Evolutionary conservation across 179 eudicot species (phyloP), one percentile per base, ranked within the genome.

Genomic region (Beta corolliflora): DNA sequence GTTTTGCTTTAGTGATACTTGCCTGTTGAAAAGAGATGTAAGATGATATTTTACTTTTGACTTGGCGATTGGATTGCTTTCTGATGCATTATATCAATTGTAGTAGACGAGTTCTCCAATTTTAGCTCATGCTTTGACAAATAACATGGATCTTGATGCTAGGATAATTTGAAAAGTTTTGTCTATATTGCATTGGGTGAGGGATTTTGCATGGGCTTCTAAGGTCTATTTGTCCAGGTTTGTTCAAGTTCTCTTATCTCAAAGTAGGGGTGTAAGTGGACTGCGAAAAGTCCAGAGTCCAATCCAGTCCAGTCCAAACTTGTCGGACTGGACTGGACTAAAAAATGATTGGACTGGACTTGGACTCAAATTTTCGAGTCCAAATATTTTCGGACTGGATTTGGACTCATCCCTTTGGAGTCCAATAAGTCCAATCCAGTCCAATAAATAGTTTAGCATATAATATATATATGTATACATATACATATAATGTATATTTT

Each of bases 111-210:
- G 48, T 45, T 44, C 36, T 45, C n/a, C 50, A 44, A 55, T 4
- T 4, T 21, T 58, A 55, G 31, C 75, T 45, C 16, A 16, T 50
- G 46, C 52, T 36, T 55, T 18, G 59, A 15, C 29, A 50, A 54
- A 52, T 53, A 31, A 64, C 53, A 18, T 65, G 19, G 45, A 73
- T 73, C 50, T 61, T 67, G 71, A n/a, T 73, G 68, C 29, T 53
- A 65, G 46, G 58, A 29, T 66, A 4, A 21, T 76, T 36, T 36
- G n/a, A 60, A 15, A 25, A 75, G 29, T 50, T 18, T 58, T 29
- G 56, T 19, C 31, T 53, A 48, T 75, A 31, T 66, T 53, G 70
- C 29, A 45, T 21, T 55, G 41, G 5, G 54, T 45, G 25, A 79
- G 12, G 45, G 60, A 29, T 36, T 80, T 81, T 3, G 0, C 53